phyloP scores from a whole-genome alignment of 495 filamentous ascomycete species.

The Penicillium chermesinum region DNA sequence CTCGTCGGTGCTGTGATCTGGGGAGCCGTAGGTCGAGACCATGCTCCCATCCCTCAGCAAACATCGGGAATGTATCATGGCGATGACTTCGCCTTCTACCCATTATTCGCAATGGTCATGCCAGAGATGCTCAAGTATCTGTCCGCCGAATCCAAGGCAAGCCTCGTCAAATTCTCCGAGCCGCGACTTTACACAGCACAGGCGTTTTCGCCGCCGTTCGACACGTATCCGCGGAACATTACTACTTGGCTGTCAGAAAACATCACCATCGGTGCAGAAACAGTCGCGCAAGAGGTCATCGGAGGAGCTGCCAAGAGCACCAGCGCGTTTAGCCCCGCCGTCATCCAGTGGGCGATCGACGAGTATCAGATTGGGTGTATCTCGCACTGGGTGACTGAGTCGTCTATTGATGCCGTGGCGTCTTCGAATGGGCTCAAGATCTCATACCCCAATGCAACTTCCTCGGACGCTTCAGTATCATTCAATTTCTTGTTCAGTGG shows the following conservation, averaged over 20 bases:
- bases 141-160: slow-evolving; percentile 7
- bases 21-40: slow-evolving; percentile 29
- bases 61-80: slow-evolving; percentile 32
- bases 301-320: slow-evolving; percentile 32
- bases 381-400: slow-evolving; percentile 26
- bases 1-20: slow-evolving; percentile 35
- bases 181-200: slow-evolving; percentile 31
- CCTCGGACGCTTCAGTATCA: slow-evolving; percentile 10
- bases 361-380: slow-evolving; percentile 17
- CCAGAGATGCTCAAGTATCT: slow-evolving; percentile 24
- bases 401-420: slow-evolving; percentile 27
- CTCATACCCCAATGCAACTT: slow-evolving; percentile 32
- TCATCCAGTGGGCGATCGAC: slow-evolving; percentile 37
- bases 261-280: slow-evolving; percentile 36
- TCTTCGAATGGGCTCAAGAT: slow-evolving; percentile 24
- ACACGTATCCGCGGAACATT: slow-evolving; percentile 36
- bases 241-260: slow-evolving; percentile 35
- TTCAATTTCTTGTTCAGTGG: slow-evolving; percentile 22
- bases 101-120: slow-evolving; percentile 29
- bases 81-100: slow-evolving; percentile 35
- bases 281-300: slow-evolving; percentile 31
- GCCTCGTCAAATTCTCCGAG: slow-evolving; percentile 27
- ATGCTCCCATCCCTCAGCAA: slow-evolving; percentile 18
- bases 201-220: slow-evolving; percentile 36
- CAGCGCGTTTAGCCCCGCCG: slow-evolving; percentile 32